Percentiles rank a stretch among this genome's conserved stretches.
Conservation (phyloP, 352 stramenopile genomes). For the Albugo laibachii region DNA sequence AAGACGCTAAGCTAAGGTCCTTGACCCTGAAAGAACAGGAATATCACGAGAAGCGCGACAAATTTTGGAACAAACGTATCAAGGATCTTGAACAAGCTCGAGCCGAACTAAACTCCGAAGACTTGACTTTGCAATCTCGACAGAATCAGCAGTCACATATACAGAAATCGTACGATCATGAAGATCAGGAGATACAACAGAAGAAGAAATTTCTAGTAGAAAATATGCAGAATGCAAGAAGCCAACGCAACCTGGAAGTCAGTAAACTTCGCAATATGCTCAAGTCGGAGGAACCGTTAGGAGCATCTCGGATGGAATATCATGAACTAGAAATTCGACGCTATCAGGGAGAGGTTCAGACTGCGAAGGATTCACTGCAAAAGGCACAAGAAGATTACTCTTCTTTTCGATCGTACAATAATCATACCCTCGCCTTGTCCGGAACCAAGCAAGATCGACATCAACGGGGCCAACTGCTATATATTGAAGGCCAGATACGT, state of each 20-base stretch:
- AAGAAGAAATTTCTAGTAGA: slow-evolving; percentile 21
- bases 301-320: slow-evolving; percentile 29
- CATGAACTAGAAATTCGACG: slow-evolving; percentile 31
- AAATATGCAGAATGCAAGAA: slow-evolving; percentile 19
- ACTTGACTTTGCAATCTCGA: slow-evolving; percentile 30
- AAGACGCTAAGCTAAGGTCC: slow-evolving; percentile 35
- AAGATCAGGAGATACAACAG: slow-evolving; percentile 28
- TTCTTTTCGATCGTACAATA: too few species aligned
- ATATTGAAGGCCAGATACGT: slow-evolving; percentile 53
- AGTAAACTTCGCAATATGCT: slow-evolving; percentile 19
- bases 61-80: slow-evolving; percentile 36
- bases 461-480: slow-evolving; percentile 41
- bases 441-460: slow-evolving; percentile 30
- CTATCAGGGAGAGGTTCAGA: slow-evolving; percentile 23
- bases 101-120: slow-evolving; percentile 51
- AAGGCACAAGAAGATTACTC: slow-evolving; percentile 28
- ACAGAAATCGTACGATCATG: slow-evolving; percentile 4
- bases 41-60: slow-evolving; percentile 23
- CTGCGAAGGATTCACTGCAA: slow-evolving; percentile 19
- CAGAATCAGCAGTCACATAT: slow-evolving; percentile 6
- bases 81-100: slow-evolving; percentile 42
- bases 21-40: slow-evolving; percentile 28
- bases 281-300: slow-evolving; percentile 20
- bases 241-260: slow-evolving; percentile 16
- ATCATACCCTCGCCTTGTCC: slow-evolving; percentile 26